phyloP scores from a whole-genome alignment of 768 basidiomycete species.

The Lactifluus volemus region DNA sequence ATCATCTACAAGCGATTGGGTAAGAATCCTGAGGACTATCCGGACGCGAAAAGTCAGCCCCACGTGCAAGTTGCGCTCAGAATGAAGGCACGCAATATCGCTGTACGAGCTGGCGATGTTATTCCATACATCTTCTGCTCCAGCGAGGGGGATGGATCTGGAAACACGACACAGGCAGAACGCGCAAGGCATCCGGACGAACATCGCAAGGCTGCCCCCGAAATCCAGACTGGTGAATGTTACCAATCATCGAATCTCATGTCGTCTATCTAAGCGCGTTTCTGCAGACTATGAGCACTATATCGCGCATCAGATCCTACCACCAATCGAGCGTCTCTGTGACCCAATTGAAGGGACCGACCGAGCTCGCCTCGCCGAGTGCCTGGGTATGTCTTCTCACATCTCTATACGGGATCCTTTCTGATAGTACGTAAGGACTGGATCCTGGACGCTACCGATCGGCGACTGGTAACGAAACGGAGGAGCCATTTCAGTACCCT shows the following conservation, averaged over 20 bases:
- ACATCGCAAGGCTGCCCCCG: constrained; percentile 55
- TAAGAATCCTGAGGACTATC: constrained; percentile 95
- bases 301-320: constrained; percentile 83
- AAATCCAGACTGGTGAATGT: constrained; percentile 64
- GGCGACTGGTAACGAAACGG: constrained; percentile 30
- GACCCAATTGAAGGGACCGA: constrained; percentile 97
- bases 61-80: constrained; percentile 94
- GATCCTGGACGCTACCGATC: constrained; percentile 49
- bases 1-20: constrained; percentile 95
- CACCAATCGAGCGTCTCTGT: constrained; percentile 91
- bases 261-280: neutral
- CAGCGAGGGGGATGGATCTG: constrained; percentile 57
- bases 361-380: constrained; percentile 85
- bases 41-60: constrained; percentile 89
- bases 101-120: constrained; percentile 82
- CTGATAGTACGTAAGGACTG: constrained; percentile 34
- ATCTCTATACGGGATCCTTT: neutral
- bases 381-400: constrained; percentile 55
- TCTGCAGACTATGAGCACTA: constrained; percentile 82
- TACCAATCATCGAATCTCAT: neutral
- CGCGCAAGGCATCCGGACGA: constrained; percentile 93
- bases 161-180: constrained; percentile 79
- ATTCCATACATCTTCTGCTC: constrained; percentile 94
- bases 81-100: constrained; percentile 76
- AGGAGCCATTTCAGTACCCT: constrained; percentile 69